Conservation (phyloP, 2,329 filamentous ascomycete genomes). For the Ceratocystis cacaofunesta region DNA sequence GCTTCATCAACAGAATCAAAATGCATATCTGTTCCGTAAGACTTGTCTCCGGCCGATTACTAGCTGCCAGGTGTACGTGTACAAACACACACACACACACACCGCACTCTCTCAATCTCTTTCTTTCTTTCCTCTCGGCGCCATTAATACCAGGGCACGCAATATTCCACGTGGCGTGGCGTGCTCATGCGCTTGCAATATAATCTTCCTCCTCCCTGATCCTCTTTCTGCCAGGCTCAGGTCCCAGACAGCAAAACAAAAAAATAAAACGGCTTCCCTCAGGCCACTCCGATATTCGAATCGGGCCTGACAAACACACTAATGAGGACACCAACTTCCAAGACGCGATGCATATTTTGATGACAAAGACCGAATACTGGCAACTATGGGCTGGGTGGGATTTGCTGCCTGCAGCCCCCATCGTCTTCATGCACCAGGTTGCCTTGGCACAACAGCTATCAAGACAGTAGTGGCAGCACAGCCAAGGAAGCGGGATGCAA, state of each 20-base stretch:
- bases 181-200: not conserved
- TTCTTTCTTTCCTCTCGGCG: no score
- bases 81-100: no score
- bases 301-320: conserved; percentile 12
- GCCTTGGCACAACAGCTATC: not conserved
- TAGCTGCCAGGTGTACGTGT: no score
- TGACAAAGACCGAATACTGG: not conserved
- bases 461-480: not conserved
- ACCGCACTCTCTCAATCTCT: no score
- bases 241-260: not conserved
- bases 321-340: conserved; percentile 6
- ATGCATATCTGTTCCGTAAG: no score
- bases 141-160: not conserved
- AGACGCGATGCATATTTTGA: not conserved
- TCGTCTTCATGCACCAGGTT: not conserved
- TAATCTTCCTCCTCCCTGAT: not conserved
- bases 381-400: no score
- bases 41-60: no score
- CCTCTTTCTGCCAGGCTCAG: not conserved
- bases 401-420: not conserved
- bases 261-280: not conserved
- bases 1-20: no score
- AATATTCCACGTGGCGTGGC: not conserved
- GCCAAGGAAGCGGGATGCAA: not conserved
- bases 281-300: not conserved